A percentile compares a stretch with the other conserved stretches of the same genome.
Conservation (phyloP, 2,329 filamentous ascomycete species). For the Plectosphaerella cucumerina region DNA sequence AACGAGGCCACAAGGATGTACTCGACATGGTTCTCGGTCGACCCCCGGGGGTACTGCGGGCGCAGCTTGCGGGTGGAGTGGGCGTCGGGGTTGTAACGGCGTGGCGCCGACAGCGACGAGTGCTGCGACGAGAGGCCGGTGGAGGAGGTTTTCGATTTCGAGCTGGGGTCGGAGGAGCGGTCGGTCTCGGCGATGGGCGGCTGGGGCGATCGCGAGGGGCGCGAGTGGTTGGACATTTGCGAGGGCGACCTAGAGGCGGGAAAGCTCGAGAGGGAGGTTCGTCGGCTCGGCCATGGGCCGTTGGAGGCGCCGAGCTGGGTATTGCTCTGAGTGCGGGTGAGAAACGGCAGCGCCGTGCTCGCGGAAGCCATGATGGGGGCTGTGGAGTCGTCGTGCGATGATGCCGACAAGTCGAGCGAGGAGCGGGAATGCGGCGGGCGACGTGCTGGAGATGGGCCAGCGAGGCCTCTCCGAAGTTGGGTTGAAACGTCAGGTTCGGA, state of each 20-base stretch:
- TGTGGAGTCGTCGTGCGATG: background rate
- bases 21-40: constrained; percentile 89
- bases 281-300: constrained; percentile 27
- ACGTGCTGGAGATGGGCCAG: background rate
- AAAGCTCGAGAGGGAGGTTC: constrained; percentile 62
- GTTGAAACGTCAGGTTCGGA: background rate
- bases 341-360: constrained; percentile 36
- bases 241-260: constrained; percentile 55
- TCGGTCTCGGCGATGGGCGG: constrained; percentile 47
- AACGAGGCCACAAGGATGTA: constrained; percentile 98
- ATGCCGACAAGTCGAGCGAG: background rate
- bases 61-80: constrained; percentile 55
- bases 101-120: constrained; percentile 51
- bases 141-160: constrained; percentile 56
- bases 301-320: constrained; percentile 22
- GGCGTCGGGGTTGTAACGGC: constrained; percentile 45
- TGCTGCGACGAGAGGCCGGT: constrained; percentile 55
- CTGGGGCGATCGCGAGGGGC: constrained; percentile 52
- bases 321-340: constrained; percentile 33
- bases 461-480: background rate
- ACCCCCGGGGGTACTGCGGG: constrained; percentile 72
- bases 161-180: constrained; percentile 54
- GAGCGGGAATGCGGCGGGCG: background rate
- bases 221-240: constrained; percentile 50
- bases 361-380: constrained; percentile 31